Evolutionary conservation across 2,329 filamentous ascomycete species (phyloP).

Genomic region (Aspergillus aculeatinus): DNA sequence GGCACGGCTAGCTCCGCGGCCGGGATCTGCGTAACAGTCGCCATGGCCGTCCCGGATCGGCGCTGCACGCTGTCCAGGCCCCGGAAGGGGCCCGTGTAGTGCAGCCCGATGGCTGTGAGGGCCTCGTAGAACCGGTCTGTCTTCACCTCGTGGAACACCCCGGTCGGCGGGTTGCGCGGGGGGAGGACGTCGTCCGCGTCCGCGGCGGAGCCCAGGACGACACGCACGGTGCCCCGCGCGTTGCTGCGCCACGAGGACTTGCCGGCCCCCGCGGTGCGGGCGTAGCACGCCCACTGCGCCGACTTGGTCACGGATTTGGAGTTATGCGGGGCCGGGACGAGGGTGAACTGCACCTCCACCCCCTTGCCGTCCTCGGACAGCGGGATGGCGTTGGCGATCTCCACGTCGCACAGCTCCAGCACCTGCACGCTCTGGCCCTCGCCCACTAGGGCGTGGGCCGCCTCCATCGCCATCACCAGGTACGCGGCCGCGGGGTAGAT

Average conservation of each 20-base stretch:
- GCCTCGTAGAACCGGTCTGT: too few relatives aligned
- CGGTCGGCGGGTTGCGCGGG: not conserved
- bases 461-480: conserved; percentile 14
- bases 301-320: not conserved
- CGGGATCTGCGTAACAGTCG: too few relatives aligned
- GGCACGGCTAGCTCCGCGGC: too few relatives aligned
- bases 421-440: not conserved
- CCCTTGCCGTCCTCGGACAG: not conserved
- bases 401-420: not conserved
- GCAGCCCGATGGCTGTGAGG: too few relatives aligned
- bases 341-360: not conserved
- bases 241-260: not conserved
- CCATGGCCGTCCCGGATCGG: too few relatives aligned
- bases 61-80: too few relatives aligned
- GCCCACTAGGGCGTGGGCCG: not conserved
- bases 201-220: conserved; percentile 4
- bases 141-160: too few relatives aligned
- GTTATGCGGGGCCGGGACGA: not conserved
- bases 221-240: not conserved
- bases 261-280: not conserved
- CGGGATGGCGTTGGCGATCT: not conserved
- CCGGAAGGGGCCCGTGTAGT: too few relatives aligned
- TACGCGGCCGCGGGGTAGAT: conserved; percentile 28
- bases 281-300: not conserved
- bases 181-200: not conserved